These are phyloP conservation scores for Colletotrichum ledebouriae DNA, from an alignment of 2,329 filamentous ascomycete genomes.

Conservation along the genomic window DNA sequence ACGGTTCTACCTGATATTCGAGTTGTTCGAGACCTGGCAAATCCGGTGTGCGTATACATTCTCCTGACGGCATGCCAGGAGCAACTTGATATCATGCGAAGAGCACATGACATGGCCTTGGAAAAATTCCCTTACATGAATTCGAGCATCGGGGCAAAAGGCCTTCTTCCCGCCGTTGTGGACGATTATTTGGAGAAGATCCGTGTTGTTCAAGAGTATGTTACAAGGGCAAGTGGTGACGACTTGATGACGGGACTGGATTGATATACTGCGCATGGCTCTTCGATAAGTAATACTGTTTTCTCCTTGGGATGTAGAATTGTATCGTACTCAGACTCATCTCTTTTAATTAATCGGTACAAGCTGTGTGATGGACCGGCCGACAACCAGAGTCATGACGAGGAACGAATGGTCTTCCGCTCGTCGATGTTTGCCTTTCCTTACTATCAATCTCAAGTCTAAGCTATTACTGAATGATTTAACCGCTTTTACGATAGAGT, in stretches of 20 bases:
- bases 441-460: too few species aligned
- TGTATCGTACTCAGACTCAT: too few species aligned
- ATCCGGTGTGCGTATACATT: conserved; percentile 15
- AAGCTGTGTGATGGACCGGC: too few species aligned
- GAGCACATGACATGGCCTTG: neutral
- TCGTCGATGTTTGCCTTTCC: too few species aligned
- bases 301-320: too few species aligned
- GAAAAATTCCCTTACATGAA: conserved; percentile 4
- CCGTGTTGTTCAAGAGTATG: conserved; percentile 2
- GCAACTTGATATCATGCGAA: conserved; percentile 2
- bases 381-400: too few species aligned
- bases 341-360: too few species aligned
- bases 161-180: neutral
- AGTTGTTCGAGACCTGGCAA: conserved; percentile 5
- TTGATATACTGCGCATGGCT: neutral
- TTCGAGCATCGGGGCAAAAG: neutral
- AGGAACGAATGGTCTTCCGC: too few species aligned
- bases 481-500: too few species aligned
- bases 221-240: neutral
- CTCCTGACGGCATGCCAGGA: conserved; percentile 10
- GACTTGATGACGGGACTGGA: neutral
- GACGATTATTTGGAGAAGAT: conserved; percentile 5
- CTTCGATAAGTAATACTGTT: too few species aligned
- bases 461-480: too few species aligned
- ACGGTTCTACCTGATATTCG: neutral